A percentile compares a stretch with the other conserved stretches of the same genome.
Evolutionary conservation across 306 rosid genomes (phyloP).

Genomic region (Abrus pulchellus): DNA sequence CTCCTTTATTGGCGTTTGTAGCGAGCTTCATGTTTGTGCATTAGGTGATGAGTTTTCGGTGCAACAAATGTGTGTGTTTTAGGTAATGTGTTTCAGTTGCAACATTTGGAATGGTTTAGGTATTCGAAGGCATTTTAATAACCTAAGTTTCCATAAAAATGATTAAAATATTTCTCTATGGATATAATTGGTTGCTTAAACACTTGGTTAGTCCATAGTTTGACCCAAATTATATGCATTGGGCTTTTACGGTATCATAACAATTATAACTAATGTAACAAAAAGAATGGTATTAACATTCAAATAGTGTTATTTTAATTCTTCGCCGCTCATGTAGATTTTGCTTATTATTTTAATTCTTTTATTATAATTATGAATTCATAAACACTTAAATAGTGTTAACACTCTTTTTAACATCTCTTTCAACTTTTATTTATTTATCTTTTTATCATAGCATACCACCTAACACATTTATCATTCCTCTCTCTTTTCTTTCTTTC

Average conservation of each 20-base stretch:
- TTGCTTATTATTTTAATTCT: too few species aligned
- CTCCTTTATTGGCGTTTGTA: not conserved
- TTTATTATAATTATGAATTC: too few species aligned
- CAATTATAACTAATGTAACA: too few species aligned
- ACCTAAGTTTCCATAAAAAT: not conserved
- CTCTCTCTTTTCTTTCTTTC: too few species aligned
- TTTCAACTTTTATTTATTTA: not conserved
- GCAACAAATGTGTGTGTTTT: slow-evolving; percentile 1
- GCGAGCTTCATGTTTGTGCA: not conserved
- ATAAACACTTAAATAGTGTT: too few species aligned
- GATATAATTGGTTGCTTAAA: not conserved
- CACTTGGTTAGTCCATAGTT: not conserved
- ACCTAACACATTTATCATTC: too few species aligned
- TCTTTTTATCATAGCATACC: too few species aligned
- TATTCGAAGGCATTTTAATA: slow-evolving; percentile 2
- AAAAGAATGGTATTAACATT: too few species aligned
- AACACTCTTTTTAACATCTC: too few species aligned
- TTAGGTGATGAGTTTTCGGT: slow-evolving; percentile 6
- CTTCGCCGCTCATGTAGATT: too few species aligned
- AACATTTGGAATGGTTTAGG: not conserved
- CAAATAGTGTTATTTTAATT: too few species aligned
- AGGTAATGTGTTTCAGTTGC: not conserved
- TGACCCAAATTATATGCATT: not conserved
- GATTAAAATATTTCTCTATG: not conserved
- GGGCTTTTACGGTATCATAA: not conserved